These are phyloP conservation scores for Mycotypha africana DNA, from an alignment of 371 early-diverging fungal genomes.

Conservation along the genomic window DNA sequence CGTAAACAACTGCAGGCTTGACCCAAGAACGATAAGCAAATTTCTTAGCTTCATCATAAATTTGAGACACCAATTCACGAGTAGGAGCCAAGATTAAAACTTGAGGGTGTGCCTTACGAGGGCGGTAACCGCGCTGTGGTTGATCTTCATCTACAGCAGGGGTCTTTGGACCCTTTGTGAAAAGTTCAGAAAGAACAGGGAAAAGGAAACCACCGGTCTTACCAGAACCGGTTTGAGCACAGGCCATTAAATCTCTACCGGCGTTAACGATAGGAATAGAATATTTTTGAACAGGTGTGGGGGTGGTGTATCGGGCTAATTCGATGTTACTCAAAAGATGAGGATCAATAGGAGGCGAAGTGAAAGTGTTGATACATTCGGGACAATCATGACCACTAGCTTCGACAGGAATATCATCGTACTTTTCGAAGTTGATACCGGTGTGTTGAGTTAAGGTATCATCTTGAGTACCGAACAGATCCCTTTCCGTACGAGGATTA, in stretches of 20 bases:
- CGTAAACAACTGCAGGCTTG: constrained; percentile 87
- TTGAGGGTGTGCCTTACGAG: constrained; percentile 79
- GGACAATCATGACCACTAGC: constrained; percentile 82
- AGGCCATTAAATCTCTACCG: constrained; percentile 77
- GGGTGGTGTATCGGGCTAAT: constrained; percentile 83
- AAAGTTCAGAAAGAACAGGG: constrained; percentile 86
- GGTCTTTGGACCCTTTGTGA: constrained; percentile 82
- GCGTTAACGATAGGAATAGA: constrained; percentile 86
- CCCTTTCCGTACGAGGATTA: constrained; percentile 70
- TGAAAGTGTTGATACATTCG: constrained; percentile 57
- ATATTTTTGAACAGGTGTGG: constrained; percentile 95
- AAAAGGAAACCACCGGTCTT: constrained; percentile 90
- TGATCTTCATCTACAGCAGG: constrained; percentile 40
- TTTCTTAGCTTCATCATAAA: constrained; percentile 73
- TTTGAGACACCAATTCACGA: constrained; percentile 97
- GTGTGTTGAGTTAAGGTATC: constrained; percentile 66
- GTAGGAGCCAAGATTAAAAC: constrained; percentile 95
- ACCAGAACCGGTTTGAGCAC: constrained; percentile 96
- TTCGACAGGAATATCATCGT: constrained; percentile 95
- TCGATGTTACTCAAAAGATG: constrained; percentile 90
- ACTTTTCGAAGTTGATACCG: constrained; percentile 96
- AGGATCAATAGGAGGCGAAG: constrained; percentile 74
- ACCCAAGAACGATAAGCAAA: constrained; percentile 89
- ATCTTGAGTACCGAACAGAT: constrained; percentile 71
- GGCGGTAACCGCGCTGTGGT: constrained; percentile 56